Base-by-base conservation (phyloP, 1,284 basidiomycete genomes). In the Vanrija sp. region DNA sequence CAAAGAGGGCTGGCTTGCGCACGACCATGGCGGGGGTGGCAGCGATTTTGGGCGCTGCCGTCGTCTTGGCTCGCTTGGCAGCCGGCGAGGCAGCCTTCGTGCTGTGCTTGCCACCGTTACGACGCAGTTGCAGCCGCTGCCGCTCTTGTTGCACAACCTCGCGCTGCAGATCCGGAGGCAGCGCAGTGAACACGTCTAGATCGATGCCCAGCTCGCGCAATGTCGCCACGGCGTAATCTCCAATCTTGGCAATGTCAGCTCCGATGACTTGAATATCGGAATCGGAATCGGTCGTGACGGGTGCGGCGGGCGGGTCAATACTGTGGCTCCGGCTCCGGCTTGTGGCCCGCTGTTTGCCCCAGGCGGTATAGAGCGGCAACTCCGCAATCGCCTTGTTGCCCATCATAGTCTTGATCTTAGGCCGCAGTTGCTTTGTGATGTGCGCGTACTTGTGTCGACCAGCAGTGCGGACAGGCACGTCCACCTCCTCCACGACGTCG, bases 151-250 rank as follows among this genome's bases (percentile, higher is more conserved):
- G 73, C 58, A 88, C 81, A 4, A 89, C 77, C 65, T 92, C 89
- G 53, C 79, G 75, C 27, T 83, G 82, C 19, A 91, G 77, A 22
- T 88, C 85, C 1, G 75, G 77, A 0, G 89, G 89, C 18, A 93
- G 78, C 1, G 85, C 85, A 19, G 83, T 78, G 53, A 89, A 84
- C 0, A 90, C 84, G 1, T 80, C 79, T 65, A 76, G 81, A 68
- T 91, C 89, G 5, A 91, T 82, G 14, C 81, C 82, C 20, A 91
- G 78, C 38, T 80, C 78, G 14, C 69, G 73, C 19, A 92, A 77
- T 60, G 88, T 84, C 3, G 72, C 76, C 23, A 73, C 66, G 1
- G 68, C 62, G 47, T 62, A 68, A 14, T 51, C 60, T 6, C 62
- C 62, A 9, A 68, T 51, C 20, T 56, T 45, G n/a, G 7, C 14